Base-by-base conservation (phyloP, 1,139 yeast genomes). In the Sugiyamaella sp. region DNA sequence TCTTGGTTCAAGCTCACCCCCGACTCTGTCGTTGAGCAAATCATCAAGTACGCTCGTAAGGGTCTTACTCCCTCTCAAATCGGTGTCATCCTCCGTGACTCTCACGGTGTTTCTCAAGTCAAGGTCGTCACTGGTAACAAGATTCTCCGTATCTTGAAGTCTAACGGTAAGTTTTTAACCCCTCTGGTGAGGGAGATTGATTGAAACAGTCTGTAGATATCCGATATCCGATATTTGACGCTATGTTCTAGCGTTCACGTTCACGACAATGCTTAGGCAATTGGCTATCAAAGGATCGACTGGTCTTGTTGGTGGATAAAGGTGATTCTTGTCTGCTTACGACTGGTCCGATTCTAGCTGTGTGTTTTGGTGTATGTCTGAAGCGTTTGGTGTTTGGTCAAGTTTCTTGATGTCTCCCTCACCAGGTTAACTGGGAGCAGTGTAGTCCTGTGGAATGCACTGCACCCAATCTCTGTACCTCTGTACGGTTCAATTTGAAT, bases 61-160 rank as follows among this genome's bases (percentile, higher is more conserved):
- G 99, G 99, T 89, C 82, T 90, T 78, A 89, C 98, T 70, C 99
- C 99, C 73, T 93, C 99, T 72, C 96, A 90, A 80, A 93, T 93
- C 69, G 99, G 99, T 88, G 99, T 93, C 74, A 80, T 90, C 74
- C 89, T 93, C 79, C 91, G 99, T 86, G 99, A 93, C 81, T 95
- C 98, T 72, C 99, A 95, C 83, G 99, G 99, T 81, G 98, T 93
- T 72, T 86, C 97, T 76, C 97, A 91, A 81, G 80, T 97, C 72
- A 90, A 86, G 82, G 86, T 91, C 75, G 90, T 89, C 80, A 93
- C 99, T 70, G 98, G 98, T 63, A 91, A 91, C 97, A 95, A 95
- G 89, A 86, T 93, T 75, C 86, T 93, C 80, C 91, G 99, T 87
- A 90, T 93, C 83, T 86, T 93, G 79, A 95, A 91, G 82, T 87